These are phyloP conservation scores for Nicotiana sylvestris DNA, from an alignment of 257 asterid species.

Conservation along the genomic window DNA sequence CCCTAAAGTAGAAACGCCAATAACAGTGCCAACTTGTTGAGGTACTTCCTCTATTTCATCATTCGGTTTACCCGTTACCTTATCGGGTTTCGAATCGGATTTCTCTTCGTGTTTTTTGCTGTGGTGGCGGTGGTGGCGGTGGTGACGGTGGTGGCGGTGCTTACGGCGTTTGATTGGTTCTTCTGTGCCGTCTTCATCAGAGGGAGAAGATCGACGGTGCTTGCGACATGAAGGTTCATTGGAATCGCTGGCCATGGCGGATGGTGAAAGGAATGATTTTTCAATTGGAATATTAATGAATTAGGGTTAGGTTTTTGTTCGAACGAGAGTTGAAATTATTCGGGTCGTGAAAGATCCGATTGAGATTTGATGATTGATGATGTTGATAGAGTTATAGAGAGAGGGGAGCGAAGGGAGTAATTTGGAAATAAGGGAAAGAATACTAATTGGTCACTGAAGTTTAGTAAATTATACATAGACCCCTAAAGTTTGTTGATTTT, in stretches of 20 bases:
- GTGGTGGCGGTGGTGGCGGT: slow-evolving; percentile 50
- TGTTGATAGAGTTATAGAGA: not conserved
- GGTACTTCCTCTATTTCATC: slow-evolving; percentile 3
- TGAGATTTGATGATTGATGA: no score
- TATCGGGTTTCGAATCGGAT: slow-evolving; percentile 12
- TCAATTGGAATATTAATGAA: not conserved
- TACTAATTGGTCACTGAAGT: not conserved
- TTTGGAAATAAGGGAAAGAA: not conserved
- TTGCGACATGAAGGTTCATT: slow-evolving; percentile 54
- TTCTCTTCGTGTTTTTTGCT: slow-evolving; percentile 46
- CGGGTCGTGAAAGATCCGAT: not conserved
- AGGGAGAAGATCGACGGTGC: slow-evolving; percentile 69
- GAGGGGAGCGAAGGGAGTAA: not conserved
- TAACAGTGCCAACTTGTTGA: slow-evolving; percentile 29
- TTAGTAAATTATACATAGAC: not conserved
- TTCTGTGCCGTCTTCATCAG: slow-evolving; percentile 51
- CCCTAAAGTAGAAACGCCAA: slow-evolving; percentile 35
- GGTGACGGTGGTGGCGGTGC: slow-evolving; percentile 73
- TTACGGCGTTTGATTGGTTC: slow-evolving; percentile 81
- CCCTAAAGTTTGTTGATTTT: not conserved
- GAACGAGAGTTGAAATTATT: not conserved
- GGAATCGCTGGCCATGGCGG: slow-evolving; percentile 61
- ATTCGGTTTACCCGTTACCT: not conserved
- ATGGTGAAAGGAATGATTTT: not conserved
- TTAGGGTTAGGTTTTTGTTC: slow-evolving; percentile 28